These are phyloP conservation scores for Aspergillus incahuasiensis DNA, from an alignment of 495 filamentous ascomycete species.

Conservation along the genomic window DNA sequence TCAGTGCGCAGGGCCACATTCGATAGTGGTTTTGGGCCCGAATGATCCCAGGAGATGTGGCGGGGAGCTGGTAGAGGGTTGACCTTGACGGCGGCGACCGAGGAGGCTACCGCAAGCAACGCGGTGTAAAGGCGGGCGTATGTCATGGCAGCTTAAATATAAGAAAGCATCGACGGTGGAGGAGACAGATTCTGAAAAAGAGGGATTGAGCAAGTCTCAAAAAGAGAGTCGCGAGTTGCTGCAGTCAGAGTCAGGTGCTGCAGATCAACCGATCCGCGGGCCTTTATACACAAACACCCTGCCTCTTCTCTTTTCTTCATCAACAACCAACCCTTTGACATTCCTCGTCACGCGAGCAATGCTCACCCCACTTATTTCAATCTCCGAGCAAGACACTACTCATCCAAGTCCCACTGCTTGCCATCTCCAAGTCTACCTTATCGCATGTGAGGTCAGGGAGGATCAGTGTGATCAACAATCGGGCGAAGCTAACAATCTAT, in stretches of 20 bases:
- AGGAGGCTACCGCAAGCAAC: slow-evolving; percentile 23
- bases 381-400: neutral
- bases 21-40: slow-evolving; percentile 42
- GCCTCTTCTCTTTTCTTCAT: neutral
- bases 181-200: neutral
- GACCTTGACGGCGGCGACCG: slow-evolving; percentile 41
- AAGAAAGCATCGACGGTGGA: neutral
- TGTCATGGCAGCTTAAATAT: slow-evolving; percentile 24
- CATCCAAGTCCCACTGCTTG: neutral
- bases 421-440: neutral
- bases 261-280: slow-evolving; percentile 3
- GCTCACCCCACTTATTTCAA: neutral
- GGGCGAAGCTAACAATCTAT: slow-evolving; percentile 1
- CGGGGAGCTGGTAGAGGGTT: slow-evolving; percentile 53
- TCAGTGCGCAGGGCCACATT: slow-evolving; percentile 20
- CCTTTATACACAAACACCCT: neutral
- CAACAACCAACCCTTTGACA: neutral
- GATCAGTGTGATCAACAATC: neutral
- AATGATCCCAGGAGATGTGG: slow-evolving; percentile 49
- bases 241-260: neutral
- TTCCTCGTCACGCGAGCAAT: neutral
- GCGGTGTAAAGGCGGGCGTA: slow-evolving; percentile 25
- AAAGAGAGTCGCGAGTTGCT: neutral
- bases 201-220: neutral
- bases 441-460: neutral